Evolutionary conservation across 805 yeast genomes (phyloP).

Genomic region (Kodamaea jinghongensis): DNA sequence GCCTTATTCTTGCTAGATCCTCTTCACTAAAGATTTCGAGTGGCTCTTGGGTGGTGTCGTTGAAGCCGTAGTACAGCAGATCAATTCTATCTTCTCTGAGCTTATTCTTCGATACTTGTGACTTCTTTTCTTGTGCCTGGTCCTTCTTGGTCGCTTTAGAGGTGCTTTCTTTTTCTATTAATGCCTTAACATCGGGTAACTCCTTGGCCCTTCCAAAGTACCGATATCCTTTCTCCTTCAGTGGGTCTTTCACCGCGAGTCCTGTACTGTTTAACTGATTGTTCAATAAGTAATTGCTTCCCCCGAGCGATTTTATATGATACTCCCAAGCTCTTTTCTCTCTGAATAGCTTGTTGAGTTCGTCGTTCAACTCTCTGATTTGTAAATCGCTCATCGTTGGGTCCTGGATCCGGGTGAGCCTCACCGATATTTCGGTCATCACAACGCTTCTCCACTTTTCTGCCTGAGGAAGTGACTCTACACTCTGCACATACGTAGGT

Average conservation of each 20-base stretch:
- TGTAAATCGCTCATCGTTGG: slow-evolving; percentile 51
- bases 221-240: slow-evolving; percentile 49
- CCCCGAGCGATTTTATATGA: slow-evolving; percentile 67
- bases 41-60: slow-evolving; percentile 12
- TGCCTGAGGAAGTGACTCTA: slow-evolving; percentile 57
- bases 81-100: background rate
- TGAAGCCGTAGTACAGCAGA: slow-evolving; percentile 8
- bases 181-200: slow-evolving; percentile 59
- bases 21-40: slow-evolving; percentile 11
- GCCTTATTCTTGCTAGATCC: slow-evolving; percentile 1
- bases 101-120: slow-evolving; percentile 15
- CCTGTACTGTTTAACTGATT: slow-evolving; percentile 18
- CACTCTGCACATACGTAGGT: slow-evolving; percentile 58
- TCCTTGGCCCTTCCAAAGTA: slow-evolving; percentile 86
- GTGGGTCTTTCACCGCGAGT: slow-evolving; percentile 7
- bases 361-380: slow-evolving; percentile 72
- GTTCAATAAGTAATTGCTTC: slow-evolving; percentile 56
- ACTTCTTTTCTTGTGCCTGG: slow-evolving; percentile 21
- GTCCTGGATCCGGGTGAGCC: slow-evolving; percentile 64
- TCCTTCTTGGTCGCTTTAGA: slow-evolving; percentile 24
- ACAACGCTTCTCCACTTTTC: slow-evolving; percentile 67
- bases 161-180: slow-evolving; percentile 17
- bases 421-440: slow-evolving; percentile 59
- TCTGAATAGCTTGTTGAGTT: slow-evolving; percentile 59
- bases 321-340: slow-evolving; percentile 80